These are phyloP conservation scores for Rhodotorula paludigena DNA, from an alignment of 768 basidiomycete species.

Conservation along the genomic window DNA sequence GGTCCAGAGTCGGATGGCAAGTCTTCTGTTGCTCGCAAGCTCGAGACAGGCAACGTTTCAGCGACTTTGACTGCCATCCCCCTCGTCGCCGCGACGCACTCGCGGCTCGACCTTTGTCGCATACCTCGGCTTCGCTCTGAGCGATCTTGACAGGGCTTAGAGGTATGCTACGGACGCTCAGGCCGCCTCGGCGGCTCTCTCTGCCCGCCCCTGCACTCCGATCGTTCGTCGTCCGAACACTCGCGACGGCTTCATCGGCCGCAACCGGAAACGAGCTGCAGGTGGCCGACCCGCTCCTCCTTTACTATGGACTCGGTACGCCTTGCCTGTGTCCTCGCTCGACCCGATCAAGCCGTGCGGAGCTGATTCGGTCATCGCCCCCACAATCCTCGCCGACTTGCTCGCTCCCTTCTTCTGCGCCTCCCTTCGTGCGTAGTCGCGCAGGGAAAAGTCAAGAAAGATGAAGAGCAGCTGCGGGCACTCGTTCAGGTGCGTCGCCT, in stretches of 20 bases:
- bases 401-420: background rate
- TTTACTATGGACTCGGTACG: conserved; percentile 51
- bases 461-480: conserved; percentile 57
- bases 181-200: too few species aligned
- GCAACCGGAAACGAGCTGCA: conserved; percentile 7
- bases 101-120: too few species aligned
- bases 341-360: background rate
- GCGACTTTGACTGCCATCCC: too few species aligned
- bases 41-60: too few species aligned
- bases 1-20: too few species aligned
- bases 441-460: conserved; percentile 53
- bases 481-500: conserved; percentile 53
- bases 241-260: background rate
- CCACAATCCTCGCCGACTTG: background rate
- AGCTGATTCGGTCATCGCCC: background rate
- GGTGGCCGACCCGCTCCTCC: conserved; percentile 52
- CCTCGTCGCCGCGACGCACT: too few species aligned
- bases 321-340: background rate
- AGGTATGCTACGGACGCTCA: too few species aligned
- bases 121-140: too few species aligned
- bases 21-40: too few species aligned
- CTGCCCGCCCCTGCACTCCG: too few species aligned
- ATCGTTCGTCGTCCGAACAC: background rate
- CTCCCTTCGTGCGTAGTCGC: conserved; percentile 40
- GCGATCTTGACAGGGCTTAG: too few species aligned